Conservation (phyloP, 495 filamentous ascomycete genomes). For the Penicillium manginii region DNA sequence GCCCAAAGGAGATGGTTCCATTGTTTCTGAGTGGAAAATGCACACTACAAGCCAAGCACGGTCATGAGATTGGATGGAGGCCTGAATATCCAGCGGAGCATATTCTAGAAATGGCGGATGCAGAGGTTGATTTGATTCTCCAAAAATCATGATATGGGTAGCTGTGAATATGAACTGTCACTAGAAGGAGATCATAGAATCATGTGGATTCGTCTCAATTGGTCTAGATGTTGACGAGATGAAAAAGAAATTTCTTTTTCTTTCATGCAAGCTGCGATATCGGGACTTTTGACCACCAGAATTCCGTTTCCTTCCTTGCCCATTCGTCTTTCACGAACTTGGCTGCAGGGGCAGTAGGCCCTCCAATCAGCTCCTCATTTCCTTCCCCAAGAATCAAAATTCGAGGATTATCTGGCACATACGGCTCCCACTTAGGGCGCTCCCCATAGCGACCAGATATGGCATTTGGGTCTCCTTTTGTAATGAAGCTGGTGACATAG, state of each 20-base stretch:
- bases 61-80: conserved; percentile 46
- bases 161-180: too few species aligned
- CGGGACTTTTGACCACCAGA: conserved; percentile 56
- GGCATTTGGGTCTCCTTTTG: conserved; percentile 55
- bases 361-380: conserved; percentile 61
- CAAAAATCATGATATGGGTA: background rate
- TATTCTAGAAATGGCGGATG: conserved; percentile 42
- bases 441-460: conserved; percentile 26
- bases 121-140: conserved; percentile 45
- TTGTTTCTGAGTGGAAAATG: conserved; percentile 46
- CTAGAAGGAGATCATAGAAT: too few species aligned
- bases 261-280: conserved; percentile 34
- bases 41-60: conserved; percentile 41
- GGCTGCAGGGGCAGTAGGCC: conserved; percentile 45
- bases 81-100: conserved; percentile 40
- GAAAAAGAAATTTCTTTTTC: background rate
- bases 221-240: background rate
- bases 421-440: conserved; percentile 39
- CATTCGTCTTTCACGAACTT: conserved; percentile 47
- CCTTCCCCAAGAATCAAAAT: conserved; percentile 63
- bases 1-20: conserved; percentile 33
- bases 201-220: too few species aligned
- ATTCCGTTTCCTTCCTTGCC: conserved; percentile 54
- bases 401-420: conserved; percentile 14
- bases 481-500: conserved; percentile 59